Evolutionary conservation across 2,329 filamentous ascomycete genomes (phyloP).

Genomic region (Orbilia oligospora): DNA sequence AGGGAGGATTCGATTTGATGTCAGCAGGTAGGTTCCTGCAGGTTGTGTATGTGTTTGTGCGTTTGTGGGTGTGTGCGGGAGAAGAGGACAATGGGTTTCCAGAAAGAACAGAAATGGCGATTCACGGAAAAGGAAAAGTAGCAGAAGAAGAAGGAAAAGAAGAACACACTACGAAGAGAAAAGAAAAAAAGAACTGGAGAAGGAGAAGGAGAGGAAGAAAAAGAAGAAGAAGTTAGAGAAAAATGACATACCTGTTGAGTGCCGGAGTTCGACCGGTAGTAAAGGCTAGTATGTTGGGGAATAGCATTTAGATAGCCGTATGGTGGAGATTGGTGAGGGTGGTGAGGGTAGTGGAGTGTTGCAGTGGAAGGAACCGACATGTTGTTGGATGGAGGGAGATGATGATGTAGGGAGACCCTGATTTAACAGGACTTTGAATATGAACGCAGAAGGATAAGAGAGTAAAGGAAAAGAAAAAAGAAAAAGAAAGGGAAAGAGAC

Average conservation of each 20-base stretch:
- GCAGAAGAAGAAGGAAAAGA: background rate
- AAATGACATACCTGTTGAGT: constrained; percentile 57
- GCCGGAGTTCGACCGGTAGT: constrained; percentile 54
- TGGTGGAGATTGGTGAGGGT: constrained; percentile 56
- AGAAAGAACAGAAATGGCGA: constrained; percentile 18
- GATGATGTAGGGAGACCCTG: constrained; percentile 29
- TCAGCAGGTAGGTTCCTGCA: constrained; percentile 41
- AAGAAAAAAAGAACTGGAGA: background rate
- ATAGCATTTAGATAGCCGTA: constrained; percentile 57
- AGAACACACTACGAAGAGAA: background rate
- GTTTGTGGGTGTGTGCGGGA: background rate
- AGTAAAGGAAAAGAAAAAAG: background rate
- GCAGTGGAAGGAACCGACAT: constrained; percentile 59
- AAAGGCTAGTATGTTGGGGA: constrained; percentile 53
- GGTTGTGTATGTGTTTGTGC: background rate
- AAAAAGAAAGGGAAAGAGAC: background rate
- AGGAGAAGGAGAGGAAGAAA: background rate
- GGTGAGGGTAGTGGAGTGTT: constrained; percentile 60
- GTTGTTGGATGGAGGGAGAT: constrained; percentile 19
- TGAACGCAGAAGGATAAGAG: constrained; percentile 1
- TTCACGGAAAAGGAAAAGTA: background rate
- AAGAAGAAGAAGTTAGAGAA: background rate
- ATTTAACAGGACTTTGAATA: constrained; percentile 15
- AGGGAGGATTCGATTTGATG: constrained; percentile 14
- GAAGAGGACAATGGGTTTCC: constrained; percentile 19